These are phyloP conservation scores for Colletotrichum sp. DNA, from an alignment of 2,329 filamentous ascomycete genomes.

Conservation along the genomic window DNA sequence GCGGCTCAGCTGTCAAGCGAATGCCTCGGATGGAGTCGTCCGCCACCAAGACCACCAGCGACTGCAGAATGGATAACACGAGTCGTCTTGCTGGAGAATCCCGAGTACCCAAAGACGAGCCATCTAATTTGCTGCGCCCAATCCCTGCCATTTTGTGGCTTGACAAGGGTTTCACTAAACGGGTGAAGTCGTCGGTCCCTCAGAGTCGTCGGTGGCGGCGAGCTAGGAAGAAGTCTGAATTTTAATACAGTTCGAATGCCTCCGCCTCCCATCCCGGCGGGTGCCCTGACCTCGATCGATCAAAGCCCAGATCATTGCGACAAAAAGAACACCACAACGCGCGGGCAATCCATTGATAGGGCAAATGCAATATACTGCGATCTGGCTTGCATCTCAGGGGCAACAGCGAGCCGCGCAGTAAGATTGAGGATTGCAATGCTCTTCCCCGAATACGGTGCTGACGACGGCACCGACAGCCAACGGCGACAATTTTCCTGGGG, in stretches of 20 bases:
- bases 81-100: not conserved
- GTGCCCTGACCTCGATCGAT: not conserved
- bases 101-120: not conserved
- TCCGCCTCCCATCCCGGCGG: not conserved
- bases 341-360: not conserved
- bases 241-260: not conserved
- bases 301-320: not conserved
- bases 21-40: not conserved
- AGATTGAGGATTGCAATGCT: not conserved
- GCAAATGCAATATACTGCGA: not conserved
- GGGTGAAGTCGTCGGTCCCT: not conserved
- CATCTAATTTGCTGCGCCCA: not conserved
- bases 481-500: not conserved
- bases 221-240: not conserved
- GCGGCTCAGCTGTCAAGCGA: not conserved
- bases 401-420: not conserved
- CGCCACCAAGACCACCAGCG: not conserved
- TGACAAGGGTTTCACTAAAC: constrained; percentile 17
- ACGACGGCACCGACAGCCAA: not conserved
- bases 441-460: not conserved
- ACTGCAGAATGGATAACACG: not conserved
- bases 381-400: not conserved
- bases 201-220: not conserved
- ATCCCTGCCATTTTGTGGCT: not conserved
- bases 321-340: not conserved